phyloP scores from a whole-genome alignment of 495 filamentous ascomycete species.

The Podospora tetraspora region DNA sequence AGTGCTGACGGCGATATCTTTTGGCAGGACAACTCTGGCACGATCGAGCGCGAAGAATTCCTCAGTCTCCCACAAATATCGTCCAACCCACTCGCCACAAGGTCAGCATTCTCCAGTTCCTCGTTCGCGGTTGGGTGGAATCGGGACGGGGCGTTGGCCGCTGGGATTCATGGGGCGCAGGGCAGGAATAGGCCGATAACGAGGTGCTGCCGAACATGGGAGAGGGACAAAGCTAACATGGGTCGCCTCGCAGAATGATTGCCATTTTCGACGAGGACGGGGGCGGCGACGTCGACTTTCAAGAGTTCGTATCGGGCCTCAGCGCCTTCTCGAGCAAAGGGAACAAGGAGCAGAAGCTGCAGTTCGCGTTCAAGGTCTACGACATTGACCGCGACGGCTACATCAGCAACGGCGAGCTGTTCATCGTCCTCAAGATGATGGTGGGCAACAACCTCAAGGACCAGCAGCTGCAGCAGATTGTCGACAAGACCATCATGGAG shows the following conservation, averaged over 20 bases:
- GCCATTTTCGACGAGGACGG: conserved; percentile 99
- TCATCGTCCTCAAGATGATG: conserved; percentile 99
- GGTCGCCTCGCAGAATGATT: conserved; percentile 67
- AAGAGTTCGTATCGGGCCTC: conserved; percentile 95
- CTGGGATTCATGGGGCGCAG: not conserved
- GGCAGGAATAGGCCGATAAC: not conserved
- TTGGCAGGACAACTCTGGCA: conserved; percentile 86
- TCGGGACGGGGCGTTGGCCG: not conserved
- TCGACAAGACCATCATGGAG: conserved; percentile 99
- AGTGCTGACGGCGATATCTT: not conserved
- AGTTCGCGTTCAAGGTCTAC: conserved; percentile 98
- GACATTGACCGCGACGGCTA: conserved; percentile 98
- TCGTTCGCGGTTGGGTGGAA: not conserved
- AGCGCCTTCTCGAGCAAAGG: conserved; percentile 95
- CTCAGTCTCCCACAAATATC: conserved; percentile 95
- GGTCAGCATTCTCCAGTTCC: conserved; percentile 45
- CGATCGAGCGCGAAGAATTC: conserved; percentile 98
- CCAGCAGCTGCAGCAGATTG: conserved; percentile 94
- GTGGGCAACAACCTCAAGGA: conserved; percentile 99
- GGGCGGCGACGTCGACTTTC: conserved; percentile 96
- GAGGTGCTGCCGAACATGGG: not conserved
- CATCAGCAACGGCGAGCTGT: conserved; percentile 97
- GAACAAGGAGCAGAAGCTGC: conserved; percentile 97
- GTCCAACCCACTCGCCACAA: conserved; percentile 92
- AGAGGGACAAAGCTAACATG: not conserved